A percentile compares a stretch with the other conserved stretches of the same genome.
Conservation (phyloP, 352 stramenopile genomes). For the Peronospora destructor region DNA sequence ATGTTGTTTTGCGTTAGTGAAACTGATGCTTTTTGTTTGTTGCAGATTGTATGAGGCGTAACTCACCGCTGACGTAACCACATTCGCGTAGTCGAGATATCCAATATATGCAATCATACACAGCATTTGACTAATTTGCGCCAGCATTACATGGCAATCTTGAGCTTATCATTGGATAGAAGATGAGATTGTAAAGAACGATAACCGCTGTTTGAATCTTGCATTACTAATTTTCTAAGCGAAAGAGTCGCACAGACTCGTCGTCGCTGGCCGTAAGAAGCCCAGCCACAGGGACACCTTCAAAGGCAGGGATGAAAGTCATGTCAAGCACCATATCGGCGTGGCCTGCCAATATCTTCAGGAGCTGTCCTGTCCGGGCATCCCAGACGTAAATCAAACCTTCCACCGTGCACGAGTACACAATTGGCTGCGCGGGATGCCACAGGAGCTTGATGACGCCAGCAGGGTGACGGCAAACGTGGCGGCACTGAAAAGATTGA, state of each 20-base stretch:
- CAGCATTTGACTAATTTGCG: conserved; percentile 20
- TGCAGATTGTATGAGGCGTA: conserved; percentile 83
- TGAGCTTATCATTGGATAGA: not conserved
- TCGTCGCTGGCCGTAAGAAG: conserved; percentile 82
- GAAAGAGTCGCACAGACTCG: conserved; percentile 74
- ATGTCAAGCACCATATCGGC: conserved; percentile 91
- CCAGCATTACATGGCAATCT: not conserved
- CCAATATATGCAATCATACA: conserved; percentile 33
- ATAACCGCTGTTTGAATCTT: conserved; percentile 5
- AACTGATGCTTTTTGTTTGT: conserved; percentile 10
- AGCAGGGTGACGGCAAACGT: conserved; percentile 80
- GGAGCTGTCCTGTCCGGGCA: conserved; percentile 71
- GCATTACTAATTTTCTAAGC: conserved; percentile 38
- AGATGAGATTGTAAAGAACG: conserved; percentile 3
- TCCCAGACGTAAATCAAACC: conserved; percentile 89
- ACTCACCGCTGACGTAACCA: conserved; percentile 51
- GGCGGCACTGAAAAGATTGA: conserved; percentile 54
- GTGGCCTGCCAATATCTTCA: conserved; percentile 79
- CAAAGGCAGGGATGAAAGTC: conserved; percentile 51
- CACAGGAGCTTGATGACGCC: conserved; percentile 89
- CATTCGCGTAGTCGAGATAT: conserved; percentile 41
- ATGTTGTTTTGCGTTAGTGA: not conserved
- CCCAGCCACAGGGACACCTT: conserved; percentile 33
- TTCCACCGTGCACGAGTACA: conserved; percentile 87
- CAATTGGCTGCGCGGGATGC: conserved; percentile 78